phyloP scores from a whole-genome alignment of 148 eudicot species.

The Silene conica region DNA sequence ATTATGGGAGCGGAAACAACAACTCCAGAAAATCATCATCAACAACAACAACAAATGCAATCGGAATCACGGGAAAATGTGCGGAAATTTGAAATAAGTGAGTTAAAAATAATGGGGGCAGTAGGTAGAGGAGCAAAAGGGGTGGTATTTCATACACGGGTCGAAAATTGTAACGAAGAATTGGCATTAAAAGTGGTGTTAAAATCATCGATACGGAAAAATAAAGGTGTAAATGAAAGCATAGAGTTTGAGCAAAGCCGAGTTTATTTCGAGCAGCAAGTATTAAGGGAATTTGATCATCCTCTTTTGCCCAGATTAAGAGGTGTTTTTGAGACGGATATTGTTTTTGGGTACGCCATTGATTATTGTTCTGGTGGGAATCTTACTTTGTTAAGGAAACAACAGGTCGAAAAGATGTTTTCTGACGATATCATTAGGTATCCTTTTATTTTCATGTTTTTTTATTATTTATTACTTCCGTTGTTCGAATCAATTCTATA shows the following conservation, averaged over 20 bases:
- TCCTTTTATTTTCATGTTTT: too few relatives aligned
- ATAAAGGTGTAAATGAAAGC: conserved; percentile 1
- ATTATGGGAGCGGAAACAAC: conserved; percentile 17
- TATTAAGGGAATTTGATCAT: conserved; percentile 45
- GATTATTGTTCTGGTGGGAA: conserved; percentile 89
- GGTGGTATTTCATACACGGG: conserved; percentile 20
- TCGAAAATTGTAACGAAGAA: conserved; percentile 15
- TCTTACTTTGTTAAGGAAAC: conserved; percentile 53
- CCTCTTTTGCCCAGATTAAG: conserved; percentile 74
- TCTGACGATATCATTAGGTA: conserved; percentile 80
- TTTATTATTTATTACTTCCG: too few relatives aligned
- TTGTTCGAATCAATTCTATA: too few relatives aligned
- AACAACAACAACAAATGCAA: neutral
- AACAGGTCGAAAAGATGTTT: conserved; percentile 83
- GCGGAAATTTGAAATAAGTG: conserved; percentile 10
- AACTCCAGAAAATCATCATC: neutral
- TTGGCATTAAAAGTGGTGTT: conserved; percentile 31
- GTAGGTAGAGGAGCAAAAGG: conserved; percentile 37
- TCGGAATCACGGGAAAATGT: neutral
- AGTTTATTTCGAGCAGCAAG: conserved; percentile 54
- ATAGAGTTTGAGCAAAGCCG: conserved; percentile 26
- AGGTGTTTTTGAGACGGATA: conserved; percentile 53
- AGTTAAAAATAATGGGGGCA: conserved; percentile 16
- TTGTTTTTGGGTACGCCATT: conserved; percentile 68
- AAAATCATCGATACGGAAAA: conserved; percentile 20